These are phyloP conservation scores for Drechslerella coelobrocha DNA, from an alignment of 2,329 filamentous ascomycete genomes.

Conservation along the genomic window DNA sequence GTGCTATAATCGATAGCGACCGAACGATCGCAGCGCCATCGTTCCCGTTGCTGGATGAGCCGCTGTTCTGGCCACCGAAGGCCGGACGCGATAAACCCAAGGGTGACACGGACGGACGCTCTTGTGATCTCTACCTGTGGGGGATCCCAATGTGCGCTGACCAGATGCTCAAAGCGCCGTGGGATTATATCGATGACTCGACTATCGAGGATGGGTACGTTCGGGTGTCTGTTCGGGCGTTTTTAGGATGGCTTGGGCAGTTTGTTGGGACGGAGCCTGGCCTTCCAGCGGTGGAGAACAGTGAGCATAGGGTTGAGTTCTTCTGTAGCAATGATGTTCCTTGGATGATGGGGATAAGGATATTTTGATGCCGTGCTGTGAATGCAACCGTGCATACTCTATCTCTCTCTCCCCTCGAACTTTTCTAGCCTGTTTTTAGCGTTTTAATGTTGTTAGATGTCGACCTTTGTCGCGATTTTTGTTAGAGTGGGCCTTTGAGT, in stretches of 20 bases:
- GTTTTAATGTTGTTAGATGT: too few relatives aligned
- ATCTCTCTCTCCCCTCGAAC: too few relatives aligned
- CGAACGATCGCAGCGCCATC: constrained; percentile 8
- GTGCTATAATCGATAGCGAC: background rate
- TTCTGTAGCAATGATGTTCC: constrained; percentile 17
- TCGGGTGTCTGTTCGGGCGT: constrained; percentile 12
- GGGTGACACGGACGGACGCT: background rate
- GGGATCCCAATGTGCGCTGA: constrained; percentile 22
- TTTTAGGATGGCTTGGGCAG: constrained; percentile 15
- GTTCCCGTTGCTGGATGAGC: constrained; percentile 26
- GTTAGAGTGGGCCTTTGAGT: background rate
- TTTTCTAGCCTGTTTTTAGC: too few relatives aligned
- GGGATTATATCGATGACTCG: constrained; percentile 20
- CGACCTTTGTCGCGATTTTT: background rate
- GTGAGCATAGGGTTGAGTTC: constrained; percentile 21
- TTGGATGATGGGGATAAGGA: constrained; percentile 24
- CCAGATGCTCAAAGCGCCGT: constrained; percentile 16
- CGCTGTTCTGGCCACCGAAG: background rate
- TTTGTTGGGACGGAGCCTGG: constrained; percentile 22
- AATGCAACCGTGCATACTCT: too few relatives aligned
- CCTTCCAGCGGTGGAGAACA: constrained; percentile 8
- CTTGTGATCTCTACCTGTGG: constrained; percentile 11
- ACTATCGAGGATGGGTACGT: constrained; percentile 17
- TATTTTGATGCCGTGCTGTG: constrained; percentile 11
- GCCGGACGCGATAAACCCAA: background rate